Evolutionary conservation across 768 basidiomycete species (phyloP).

Genomic region (Rhizopogon roseolus): DNA sequence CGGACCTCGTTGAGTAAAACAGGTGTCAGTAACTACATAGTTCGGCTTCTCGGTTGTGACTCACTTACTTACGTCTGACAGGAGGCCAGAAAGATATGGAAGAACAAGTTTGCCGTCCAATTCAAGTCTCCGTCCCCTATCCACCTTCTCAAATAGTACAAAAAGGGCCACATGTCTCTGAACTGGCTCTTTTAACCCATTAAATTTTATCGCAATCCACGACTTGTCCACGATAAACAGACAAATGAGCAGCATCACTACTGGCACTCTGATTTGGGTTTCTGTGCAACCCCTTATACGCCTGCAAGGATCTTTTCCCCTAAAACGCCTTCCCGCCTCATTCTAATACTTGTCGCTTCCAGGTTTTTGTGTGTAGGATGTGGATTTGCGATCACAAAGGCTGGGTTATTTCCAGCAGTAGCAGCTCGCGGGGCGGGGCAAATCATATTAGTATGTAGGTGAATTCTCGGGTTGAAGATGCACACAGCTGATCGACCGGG

Average conservation of each 20-base stretch:
- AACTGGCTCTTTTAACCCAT: neutral
- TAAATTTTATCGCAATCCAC: neutral
- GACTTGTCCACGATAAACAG: neutral
- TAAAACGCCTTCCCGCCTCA: slow-evolving; percentile 1
- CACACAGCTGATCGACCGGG: neutral
- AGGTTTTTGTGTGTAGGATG: slow-evolving; percentile 51
- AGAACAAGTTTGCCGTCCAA: neutral
- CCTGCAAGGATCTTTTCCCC: slow-evolving; percentile 35
- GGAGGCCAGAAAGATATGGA: neutral
- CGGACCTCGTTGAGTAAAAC: too few relatives aligned
- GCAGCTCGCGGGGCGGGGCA: slow-evolving; percentile 60
- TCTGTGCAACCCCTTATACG: slow-evolving; percentile 56
- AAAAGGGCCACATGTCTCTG: neutral
- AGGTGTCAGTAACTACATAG: too few relatives aligned
- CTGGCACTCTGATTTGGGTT: slow-evolving; percentile 55
- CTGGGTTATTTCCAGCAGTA: slow-evolving; percentile 51
- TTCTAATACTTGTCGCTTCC: slow-evolving; percentile 2
- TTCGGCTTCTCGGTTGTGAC: neutral
- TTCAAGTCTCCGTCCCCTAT: neutral
- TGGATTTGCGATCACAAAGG: slow-evolving; percentile 57
- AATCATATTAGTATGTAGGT: slow-evolving; percentile 42
- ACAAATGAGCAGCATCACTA: slow-evolving; percentile 17
- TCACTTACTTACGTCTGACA: neutral
- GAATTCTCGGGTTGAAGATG: neutral
- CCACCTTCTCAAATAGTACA: too few relatives aligned